Evolutionary conservation across 2,329 filamentous ascomycete genomes (phyloP), one percentile per base, ranked within the genome.

Genomic region (Neurospora crassa): DNA sequence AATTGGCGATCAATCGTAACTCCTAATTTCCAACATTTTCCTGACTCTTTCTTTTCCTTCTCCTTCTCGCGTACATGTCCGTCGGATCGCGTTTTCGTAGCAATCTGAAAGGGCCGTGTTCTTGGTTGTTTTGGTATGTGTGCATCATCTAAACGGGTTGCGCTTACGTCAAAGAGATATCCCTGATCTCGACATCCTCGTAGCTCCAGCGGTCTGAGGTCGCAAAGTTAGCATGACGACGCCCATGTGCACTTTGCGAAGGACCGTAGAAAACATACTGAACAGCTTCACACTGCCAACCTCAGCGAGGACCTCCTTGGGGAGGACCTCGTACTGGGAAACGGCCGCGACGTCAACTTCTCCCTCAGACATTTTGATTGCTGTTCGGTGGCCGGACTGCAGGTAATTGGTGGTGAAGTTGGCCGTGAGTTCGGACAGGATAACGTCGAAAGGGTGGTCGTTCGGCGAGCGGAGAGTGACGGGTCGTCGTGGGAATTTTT

Each of bases 161-260:
- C 79, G 84, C 93, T 88, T 96, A 99, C 96, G 95, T 98, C 88
- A 99, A 89, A 81, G 96, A 99, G 87, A 99, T 98, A 84, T 99
- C 96, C 85, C 95, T 91, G 86, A 99, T 96, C 90, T 99, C 96
- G 82, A 99, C 95, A 91, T 98, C 93, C 84, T 96, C 96, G 87
- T 98, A 99, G 86, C 86, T 85, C 86, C 94, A 97, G 87, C 96
- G 96, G 91, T 97, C 96, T 97, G 91, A 96, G 77, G 71, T 73
- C 70, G 68, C 67, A 73, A 67, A 67, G 72, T 77, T 72, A 76
- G 75, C 70, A 67, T 59, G 34, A 37, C 70, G 68, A 70, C 29
- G 68, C 20, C 20, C 20, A 40, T 1, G n/a, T 70, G 40, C 68
- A 18, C 40, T 68, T 73, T 67, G 43, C 43, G 10, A 45, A 45